Percentiles rank a stretch among this genome's conserved stretches.
phyloP scores from a whole-genome alignment of 2,329 filamentous ascomycete species.

The Fusarium multiceps region DNA sequence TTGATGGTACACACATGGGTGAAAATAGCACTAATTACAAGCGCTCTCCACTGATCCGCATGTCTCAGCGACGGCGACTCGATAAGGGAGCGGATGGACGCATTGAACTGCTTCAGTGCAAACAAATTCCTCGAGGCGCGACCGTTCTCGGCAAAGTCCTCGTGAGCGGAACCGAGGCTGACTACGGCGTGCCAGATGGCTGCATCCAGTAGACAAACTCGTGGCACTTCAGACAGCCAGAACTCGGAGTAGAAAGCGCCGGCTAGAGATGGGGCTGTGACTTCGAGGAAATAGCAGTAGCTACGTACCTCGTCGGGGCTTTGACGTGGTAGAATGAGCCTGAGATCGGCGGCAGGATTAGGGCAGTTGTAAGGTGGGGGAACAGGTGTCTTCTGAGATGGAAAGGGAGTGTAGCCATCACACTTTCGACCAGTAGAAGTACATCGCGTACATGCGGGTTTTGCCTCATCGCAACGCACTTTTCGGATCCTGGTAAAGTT shows the following conservation, averaged over 20 bases:
- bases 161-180: conserved; percentile 15
- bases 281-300: conserved; percentile 10
- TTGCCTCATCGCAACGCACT: background rate
- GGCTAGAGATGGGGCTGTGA: conserved; percentile 2
- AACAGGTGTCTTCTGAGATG: too few relatives aligned
- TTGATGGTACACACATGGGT: conserved; percentile 14
- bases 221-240: conserved; percentile 7
- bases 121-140: background rate
- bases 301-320: conserved; percentile 3
- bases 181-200: conserved; percentile 30
- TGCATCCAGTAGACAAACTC: conserved; percentile 8
- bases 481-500: background rate
- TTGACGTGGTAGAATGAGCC: background rate
- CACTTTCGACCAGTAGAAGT: conserved; percentile 14
- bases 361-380: fast-evolving
- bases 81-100: background rate
- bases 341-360: background rate
- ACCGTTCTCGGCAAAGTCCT: background rate
- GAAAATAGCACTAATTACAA: conserved; percentile 16
- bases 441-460: conserved; percentile 12
- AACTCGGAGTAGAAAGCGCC: conserved; percentile 20
- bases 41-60: conserved; percentile 18
- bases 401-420: too few relatives aligned
- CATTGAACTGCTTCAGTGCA: conserved; percentile 8
- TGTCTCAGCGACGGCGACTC: conserved; percentile 2